A percentile compares a stretch with the other conserved stretches of the same genome.
Conservation (phyloP, 208 protist genomes). For the Leishmania braziliensis region DNA sequence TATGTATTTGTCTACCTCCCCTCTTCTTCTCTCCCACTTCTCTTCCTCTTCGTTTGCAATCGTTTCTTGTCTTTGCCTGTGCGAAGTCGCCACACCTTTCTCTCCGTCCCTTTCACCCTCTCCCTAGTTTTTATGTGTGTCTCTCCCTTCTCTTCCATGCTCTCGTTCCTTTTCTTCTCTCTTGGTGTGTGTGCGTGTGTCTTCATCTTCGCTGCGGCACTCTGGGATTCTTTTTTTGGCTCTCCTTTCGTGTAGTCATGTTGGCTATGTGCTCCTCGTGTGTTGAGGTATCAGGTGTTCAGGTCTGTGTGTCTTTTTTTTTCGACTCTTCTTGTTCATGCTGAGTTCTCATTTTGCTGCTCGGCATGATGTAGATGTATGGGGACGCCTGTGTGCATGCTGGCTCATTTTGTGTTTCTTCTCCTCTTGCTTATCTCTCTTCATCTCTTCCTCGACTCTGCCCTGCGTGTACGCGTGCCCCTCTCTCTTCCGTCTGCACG, state of each 20-base stretch:
- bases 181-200: background rate
- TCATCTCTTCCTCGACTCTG: background rate
- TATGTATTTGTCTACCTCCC: background rate
- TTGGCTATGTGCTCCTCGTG: background rate
- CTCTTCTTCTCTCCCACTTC: background rate
- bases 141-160: no score
- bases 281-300: background rate
- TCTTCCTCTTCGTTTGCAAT: background rate
- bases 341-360: background rate
- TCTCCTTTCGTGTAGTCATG: background rate
- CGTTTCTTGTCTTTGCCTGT: background rate
- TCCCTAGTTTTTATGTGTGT: no score
- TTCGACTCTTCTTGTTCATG: background rate
- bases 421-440: no score
- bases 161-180: background rate
- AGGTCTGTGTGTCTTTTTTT: background rate
- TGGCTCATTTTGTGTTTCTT: background rate
- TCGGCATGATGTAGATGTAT: no score
- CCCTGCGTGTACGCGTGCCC: background rate
- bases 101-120: background rate
- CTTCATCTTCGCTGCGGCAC: background rate
- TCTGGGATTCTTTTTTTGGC: background rate
- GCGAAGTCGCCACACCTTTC: background rate
- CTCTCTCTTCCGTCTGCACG: background rate
- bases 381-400: background rate